Percentiles rank a stretch among this genome's conserved stretches.
These are phyloP conservation scores for Luffa acutangula DNA, from an alignment of 306 rosid genomes.

Conservation along the genomic window DNA sequence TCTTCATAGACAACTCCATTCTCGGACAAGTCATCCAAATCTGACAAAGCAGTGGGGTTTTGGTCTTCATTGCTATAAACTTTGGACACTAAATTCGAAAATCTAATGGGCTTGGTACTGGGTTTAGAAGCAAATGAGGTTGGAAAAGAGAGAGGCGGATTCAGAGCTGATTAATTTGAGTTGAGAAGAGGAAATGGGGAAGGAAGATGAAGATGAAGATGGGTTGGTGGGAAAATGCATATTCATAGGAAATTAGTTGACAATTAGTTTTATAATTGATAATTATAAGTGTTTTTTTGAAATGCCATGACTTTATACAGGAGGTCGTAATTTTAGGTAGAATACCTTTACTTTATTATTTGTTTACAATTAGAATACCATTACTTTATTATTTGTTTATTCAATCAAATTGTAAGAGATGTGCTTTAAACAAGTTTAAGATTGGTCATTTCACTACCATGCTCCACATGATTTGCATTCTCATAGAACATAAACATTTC, in stretches of 20 bases:
- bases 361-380: no score
- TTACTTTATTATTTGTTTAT: no score
- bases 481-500: constrained; percentile 43
- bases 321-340: not conserved
- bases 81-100: constrained; percentile 20
- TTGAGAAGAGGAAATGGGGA: constrained; percentile 6
- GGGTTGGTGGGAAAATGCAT: constrained; percentile 26
- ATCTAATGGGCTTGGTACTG: constrained; percentile 23
- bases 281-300: not conserved
- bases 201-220: constrained; percentile 17
- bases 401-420: no score
- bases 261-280: not conserved
- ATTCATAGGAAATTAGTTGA: not conserved
- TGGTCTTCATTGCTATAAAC: constrained; percentile 24
- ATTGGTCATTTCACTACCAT: no score
- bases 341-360: not conserved
- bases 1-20: constrained; percentile 58
- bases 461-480: constrained; percentile 61
- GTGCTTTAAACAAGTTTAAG: no score
- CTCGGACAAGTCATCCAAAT: constrained; percentile 55
- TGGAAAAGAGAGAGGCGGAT: constrained; percentile 11
- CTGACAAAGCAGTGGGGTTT: constrained; percentile 12
- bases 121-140: constrained; percentile 7
- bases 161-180: not conserved
- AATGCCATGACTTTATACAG: not conserved